Conservation (phyloP, 768 basidiomycete species). For the Mycena belliarum region DNA sequence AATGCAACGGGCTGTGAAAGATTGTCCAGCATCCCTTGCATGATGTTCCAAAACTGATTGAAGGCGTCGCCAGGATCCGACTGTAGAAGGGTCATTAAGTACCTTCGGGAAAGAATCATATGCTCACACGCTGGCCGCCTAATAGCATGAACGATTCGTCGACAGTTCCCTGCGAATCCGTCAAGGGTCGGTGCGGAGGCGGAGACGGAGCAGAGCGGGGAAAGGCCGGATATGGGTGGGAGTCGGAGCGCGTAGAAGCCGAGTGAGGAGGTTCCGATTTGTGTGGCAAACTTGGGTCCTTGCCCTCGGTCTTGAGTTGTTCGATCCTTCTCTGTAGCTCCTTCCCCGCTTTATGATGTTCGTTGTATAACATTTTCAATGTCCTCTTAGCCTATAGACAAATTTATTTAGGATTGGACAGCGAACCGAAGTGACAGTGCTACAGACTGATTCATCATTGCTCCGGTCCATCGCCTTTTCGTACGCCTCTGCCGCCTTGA, state of each 20-base stretch:
- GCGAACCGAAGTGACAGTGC: background rate
- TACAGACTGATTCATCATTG: constrained; percentile 65
- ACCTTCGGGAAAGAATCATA: background rate
- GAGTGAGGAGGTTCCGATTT: constrained; percentile 40
- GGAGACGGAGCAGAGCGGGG: constrained; percentile 48
- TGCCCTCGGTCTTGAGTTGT: constrained; percentile 72
- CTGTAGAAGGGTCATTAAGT: constrained; percentile 33
- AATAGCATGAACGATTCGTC: constrained; percentile 91
- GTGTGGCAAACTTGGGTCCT: constrained; percentile 75
- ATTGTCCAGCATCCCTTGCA: constrained; percentile 85
- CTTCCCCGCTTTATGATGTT: constrained; percentile 69
- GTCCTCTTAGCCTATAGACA: constrained; percentile 72
- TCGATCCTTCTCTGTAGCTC: constrained; percentile 73
- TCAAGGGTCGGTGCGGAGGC: constrained; percentile 43
- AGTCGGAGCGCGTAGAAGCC: constrained; percentile 30
- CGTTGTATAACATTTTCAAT: constrained; percentile 70
- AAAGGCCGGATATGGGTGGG: constrained; percentile 29
- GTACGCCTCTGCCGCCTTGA: constrained; percentile 74
- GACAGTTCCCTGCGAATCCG: constrained; percentile 62
- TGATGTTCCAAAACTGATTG: constrained; percentile 86
- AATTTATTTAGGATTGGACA: constrained; percentile 1
- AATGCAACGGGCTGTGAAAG: constrained; percentile 86
- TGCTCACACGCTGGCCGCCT: constrained; percentile 68
- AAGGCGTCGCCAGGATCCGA: constrained; percentile 85
- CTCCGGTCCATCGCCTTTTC: constrained; percentile 71